Base-by-base conservation (phyloP, 352 stramenopile genomes). In the Globisporangium abappressorium region DNA sequence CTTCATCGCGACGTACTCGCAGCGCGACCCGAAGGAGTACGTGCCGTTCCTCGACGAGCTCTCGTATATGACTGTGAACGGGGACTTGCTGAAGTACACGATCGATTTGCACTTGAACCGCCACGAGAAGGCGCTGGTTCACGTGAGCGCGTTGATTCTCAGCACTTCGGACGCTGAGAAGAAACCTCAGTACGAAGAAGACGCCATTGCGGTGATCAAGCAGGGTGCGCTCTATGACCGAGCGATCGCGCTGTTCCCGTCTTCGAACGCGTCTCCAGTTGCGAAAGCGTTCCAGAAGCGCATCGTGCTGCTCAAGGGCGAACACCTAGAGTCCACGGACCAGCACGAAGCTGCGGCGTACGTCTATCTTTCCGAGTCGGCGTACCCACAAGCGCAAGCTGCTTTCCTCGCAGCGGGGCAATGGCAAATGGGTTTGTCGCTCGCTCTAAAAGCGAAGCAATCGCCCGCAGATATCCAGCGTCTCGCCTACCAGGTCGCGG, bases 21-120 rank as follows among this genome's bases (percentile, higher is more conserved):
- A 92, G 56, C 75, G 81, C 18, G 86, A 94, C 53, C 86, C 86
- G 20, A 87, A 89, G 41, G 83, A 90, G 51, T 92, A 93, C 58
- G 70, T 83, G 41, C 77, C 83, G 18, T 81, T 92, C 47, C 62
- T 94, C 2, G 78, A 90, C 24, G 75, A 71, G n/a, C 78, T 90
- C 36, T 69, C 70, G 14, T 66, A 60, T n/a, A 67, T 84, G 6
- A 53, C 28, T 36, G 57, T 65, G 5, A 73, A 81, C 38, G 68
- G 73, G n/a, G 65, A 77, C 22, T 62, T 77, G 59, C 71, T 73
- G n/a, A 89, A 81, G n/a, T 89, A 84, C 63, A 76, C 74, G 0
- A 89, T 93, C 38, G 85, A 93, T 46, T 15, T 77, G 26, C 70
- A 87, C 56, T 65, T 93, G 36, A 58, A 77, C 33, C 76, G 81